phyloP scores from a whole-genome alignment of 495 filamentous ascomycete species.

The Aspergillus mulundensis region DNA sequence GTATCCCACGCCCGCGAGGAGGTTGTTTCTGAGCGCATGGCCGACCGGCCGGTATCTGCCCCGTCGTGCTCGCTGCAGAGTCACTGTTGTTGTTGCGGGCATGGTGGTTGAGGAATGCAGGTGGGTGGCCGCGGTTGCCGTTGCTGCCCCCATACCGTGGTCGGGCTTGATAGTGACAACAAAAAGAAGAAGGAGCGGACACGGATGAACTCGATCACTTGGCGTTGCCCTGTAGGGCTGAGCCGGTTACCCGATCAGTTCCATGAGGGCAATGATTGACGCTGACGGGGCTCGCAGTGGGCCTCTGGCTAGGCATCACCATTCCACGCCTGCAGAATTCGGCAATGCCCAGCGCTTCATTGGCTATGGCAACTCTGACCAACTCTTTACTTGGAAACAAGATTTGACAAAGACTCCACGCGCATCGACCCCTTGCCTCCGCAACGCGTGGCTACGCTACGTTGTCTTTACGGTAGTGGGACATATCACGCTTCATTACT shows the following conservation, averaged over 20 bases:
- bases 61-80: not conserved
- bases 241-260: constrained; percentile 7
- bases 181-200: not conserved
- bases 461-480: no score
- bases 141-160: no score
- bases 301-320: not conserved
- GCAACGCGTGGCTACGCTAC: no score
- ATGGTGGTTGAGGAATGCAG: not conserved
- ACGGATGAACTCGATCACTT: not conserved
- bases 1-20: constrained; percentile 44
- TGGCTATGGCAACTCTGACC: no score
- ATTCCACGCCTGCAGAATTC: not conserved
- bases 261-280: not conserved
- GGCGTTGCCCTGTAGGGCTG: constrained; percentile 22
- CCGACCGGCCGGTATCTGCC: not conserved
- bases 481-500: no score
- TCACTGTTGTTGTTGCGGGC: not conserved
- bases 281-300: not conserved
- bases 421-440: no score
- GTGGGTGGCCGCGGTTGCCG: not conserved
- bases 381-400: no score
- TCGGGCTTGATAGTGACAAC: not conserved
- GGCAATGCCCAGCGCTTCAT: no score
- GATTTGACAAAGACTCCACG: no score
- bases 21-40: constrained; percentile 31